Evolutionary conservation across 2,329 filamentous ascomycete genomes (phyloP).

Genomic region (Paracorniculantispora psalliotae): DNA sequence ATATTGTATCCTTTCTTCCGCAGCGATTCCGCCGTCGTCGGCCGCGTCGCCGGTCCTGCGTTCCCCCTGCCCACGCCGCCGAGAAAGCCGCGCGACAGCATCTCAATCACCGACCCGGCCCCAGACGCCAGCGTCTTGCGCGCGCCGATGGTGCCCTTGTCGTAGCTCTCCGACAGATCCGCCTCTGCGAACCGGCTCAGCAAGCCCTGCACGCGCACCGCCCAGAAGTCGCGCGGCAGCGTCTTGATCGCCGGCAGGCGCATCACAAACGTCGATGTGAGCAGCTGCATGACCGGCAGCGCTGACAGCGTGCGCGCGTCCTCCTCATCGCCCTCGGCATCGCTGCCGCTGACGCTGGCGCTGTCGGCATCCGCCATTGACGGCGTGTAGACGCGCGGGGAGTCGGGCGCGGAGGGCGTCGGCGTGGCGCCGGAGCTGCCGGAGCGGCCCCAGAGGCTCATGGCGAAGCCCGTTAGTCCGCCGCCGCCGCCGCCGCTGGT

Average conservation of each 20-base stretch:
- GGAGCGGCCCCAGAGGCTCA: constrained; percentile 9
- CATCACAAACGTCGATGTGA: constrained; percentile 61
- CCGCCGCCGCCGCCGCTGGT: constrained; percentile 20
- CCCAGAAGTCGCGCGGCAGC: constrained; percentile 62
- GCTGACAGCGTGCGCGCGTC: constrained; percentile 32
- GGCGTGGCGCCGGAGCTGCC: constrained; percentile 1
- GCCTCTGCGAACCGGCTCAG: constrained; percentile 59
- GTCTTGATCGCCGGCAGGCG: constrained; percentile 61
- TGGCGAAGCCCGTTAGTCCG: constrained; percentile 14
- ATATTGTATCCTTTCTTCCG: constrained; percentile 45
- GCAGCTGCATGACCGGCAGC: constrained; percentile 62
- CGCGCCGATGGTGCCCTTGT: constrained; percentile 69
- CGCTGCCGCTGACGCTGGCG: constrained; percentile 15
- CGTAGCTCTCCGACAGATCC: constrained; percentile 74
- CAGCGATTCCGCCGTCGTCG: constrained; percentile 13
- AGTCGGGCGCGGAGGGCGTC: constrained; percentile 9
- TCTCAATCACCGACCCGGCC: constrained; percentile 64
- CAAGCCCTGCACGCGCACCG: constrained; percentile 53
- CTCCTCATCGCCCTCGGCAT: constrained; percentile 22
- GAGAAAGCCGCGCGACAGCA: constrained; percentile 60
- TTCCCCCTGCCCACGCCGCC: constrained; percentile 42
- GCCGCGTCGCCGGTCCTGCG: constrained; percentile 7
- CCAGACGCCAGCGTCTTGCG: constrained; percentile 72
- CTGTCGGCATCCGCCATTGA: background rate
- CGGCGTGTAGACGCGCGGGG: background rate